These are phyloP conservation scores for Afroboletus lepidellus DNA, from an alignment of 1,284 basidiomycete genomes.

Conservation along the genomic window DNA sequence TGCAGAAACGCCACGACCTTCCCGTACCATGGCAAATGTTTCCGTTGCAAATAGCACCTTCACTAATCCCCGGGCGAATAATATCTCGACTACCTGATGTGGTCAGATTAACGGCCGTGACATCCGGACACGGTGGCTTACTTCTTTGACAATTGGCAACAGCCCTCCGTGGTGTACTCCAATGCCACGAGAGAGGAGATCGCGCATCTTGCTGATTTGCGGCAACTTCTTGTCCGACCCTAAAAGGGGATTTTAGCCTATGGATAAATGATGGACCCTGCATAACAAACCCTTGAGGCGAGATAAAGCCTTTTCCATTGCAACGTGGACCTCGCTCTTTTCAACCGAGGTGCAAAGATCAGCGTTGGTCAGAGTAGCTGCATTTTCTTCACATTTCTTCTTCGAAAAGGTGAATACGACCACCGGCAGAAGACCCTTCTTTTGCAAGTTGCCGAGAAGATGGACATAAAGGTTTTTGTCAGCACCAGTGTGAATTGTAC, in stretches of 20 bases:
- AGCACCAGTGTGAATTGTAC: conserved; percentile 63
- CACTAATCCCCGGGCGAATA: conserved; percentile 94
- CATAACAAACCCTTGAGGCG: conserved; percentile 78
- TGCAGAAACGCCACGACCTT: not conserved
- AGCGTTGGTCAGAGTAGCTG: conserved; percentile 82
- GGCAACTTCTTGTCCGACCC: conserved; percentile 93
- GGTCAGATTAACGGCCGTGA: not conserved
- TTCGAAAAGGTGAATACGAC: conserved; percentile 99
- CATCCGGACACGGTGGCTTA: conserved; percentile 28
- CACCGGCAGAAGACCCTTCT: conserved; percentile 85
- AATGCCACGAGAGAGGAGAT: conserved; percentile 89
- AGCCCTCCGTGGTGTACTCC: conserved; percentile 98
- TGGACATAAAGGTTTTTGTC: conserved; percentile 96
- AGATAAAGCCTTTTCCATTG: conserved; percentile 89
- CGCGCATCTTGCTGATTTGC: conserved; percentile 91
- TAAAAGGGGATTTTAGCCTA: conserved; percentile 35
- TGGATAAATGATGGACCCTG: not conserved
- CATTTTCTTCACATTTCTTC: conserved; percentile 96
- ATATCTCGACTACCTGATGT: conserved; percentile 87
- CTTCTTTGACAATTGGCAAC: conserved; percentile 96
- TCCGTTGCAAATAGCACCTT: conserved; percentile 98
- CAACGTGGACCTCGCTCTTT: conserved; percentile 96
- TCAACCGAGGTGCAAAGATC: conserved; percentile 88
- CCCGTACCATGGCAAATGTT: conserved; percentile 94
- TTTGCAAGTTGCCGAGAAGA: conserved; percentile 83